phyloP scores from a whole-genome alignment of 768 basidiomycete species.

The Butyriboletus loyo region DNA sequence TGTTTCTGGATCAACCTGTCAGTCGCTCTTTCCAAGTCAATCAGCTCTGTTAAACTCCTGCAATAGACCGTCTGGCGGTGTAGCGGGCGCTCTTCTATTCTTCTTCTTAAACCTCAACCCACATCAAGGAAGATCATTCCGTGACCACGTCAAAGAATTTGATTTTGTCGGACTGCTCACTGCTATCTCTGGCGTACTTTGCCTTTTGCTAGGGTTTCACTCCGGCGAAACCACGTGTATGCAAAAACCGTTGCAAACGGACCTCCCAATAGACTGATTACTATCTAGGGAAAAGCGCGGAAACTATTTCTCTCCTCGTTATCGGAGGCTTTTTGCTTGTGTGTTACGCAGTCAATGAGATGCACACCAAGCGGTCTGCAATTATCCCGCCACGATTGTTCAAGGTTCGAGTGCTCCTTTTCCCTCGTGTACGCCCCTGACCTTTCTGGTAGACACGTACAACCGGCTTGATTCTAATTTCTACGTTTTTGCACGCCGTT shows the following conservation, averaged over 20 bases:
- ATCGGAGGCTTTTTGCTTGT: constrained; percentile 34
- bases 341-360: constrained; percentile 33
- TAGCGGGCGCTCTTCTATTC: constrained; percentile 31
- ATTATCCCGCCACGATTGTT: constrained; percentile 41
- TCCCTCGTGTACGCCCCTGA: background rate
- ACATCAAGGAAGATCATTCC: constrained; percentile 30
- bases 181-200: constrained; percentile 34
- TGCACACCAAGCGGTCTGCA: constrained; percentile 32
- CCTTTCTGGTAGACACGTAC: constrained; percentile 34
- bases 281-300: constrained; percentile 25
- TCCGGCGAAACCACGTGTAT: constrained; percentile 33
- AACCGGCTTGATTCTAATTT: constrained; percentile 31
- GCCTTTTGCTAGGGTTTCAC: constrained; percentile 39
- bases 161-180: constrained; percentile 40
- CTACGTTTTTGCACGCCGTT: constrained; percentile 34
- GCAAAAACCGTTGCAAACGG: background rate
- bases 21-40: background rate
- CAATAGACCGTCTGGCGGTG: constrained; percentile 35
- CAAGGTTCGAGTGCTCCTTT: constrained; percentile 18
- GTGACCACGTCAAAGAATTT: constrained; percentile 34
- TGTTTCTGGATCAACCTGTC: constrained; percentile 38
- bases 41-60: background rate
- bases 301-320: constrained; percentile 38
- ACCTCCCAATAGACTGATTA: background rate
- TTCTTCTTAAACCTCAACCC: constrained; percentile 37